phyloP scores from a whole-genome alignment of 2,329 filamentous ascomycete species.

The Lachnellula arida region DNA sequence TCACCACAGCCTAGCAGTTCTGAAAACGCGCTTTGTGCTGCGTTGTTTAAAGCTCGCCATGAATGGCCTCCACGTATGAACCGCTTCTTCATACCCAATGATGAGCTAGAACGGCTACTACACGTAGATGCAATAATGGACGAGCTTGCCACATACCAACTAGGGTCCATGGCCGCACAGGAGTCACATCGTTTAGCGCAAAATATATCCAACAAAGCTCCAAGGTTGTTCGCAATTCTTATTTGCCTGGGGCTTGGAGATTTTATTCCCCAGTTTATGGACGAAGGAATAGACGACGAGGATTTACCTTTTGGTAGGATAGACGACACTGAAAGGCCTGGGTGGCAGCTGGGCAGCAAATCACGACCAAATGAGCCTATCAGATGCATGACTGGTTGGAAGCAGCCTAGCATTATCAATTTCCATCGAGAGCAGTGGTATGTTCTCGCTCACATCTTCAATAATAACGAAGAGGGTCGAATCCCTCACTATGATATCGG shows the following conservation, averaged over 20 bases:
- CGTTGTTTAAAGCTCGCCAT: neutral
- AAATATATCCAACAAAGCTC: neutral
- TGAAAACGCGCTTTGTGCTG: neutral
- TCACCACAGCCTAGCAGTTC: neutral
- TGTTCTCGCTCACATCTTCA: constrained; percentile 3
- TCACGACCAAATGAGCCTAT: neutral
- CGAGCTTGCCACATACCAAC: neutral
- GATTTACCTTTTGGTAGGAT: constrained; percentile 4
- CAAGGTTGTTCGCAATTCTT: constrained; percentile 3
- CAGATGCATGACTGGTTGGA: constrained; percentile 5
- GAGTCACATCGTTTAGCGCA: neutral
- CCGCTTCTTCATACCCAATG: neutral
- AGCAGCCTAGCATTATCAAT: neutral
- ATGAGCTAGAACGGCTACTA: neutral
- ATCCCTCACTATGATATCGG: neutral
- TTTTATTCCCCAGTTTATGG: neutral
- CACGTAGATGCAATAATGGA: neutral
- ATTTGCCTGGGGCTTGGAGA: neutral
- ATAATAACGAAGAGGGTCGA: neutral
- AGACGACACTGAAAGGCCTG: neutral
- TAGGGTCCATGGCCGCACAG: neutral
- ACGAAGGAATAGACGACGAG: neutral
- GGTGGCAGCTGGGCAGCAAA: constrained; percentile 2
- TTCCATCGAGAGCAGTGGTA: constrained; percentile 7
- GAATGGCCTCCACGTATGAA: neutral